phyloP scores from a whole-genome alignment of 352 stramenopile species.

The Pythium folliculosum region DNA sequence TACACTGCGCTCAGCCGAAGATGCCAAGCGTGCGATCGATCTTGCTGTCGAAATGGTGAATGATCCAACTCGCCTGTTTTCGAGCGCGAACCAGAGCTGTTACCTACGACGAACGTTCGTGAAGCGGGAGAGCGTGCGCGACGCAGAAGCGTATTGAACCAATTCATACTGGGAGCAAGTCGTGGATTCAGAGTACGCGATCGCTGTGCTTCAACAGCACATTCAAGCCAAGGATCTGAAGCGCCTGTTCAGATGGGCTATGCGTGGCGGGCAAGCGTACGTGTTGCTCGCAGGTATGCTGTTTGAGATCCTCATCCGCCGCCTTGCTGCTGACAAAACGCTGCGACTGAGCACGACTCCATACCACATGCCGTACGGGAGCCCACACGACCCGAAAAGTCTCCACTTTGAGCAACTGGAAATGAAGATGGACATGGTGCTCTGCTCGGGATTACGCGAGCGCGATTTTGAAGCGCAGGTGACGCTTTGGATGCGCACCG shows the following conservation, averaged over 20 bases:
- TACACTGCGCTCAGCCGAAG: background rate
- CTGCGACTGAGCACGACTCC: slow-evolving; percentile 15
- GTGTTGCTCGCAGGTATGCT: slow-evolving; percentile 1
- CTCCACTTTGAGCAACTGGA: background rate
- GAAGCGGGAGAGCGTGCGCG: background rate
- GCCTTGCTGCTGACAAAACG: slow-evolving; percentile 16
- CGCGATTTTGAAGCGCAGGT: slow-evolving; percentile 15
- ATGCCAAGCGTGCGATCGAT: background rate
- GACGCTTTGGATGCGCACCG: slow-evolving; percentile 9
- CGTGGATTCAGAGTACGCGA: background rate
- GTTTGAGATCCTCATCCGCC: slow-evolving; percentile 4
- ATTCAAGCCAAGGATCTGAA: background rate
- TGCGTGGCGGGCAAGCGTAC: background rate
- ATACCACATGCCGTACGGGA: slow-evolving; percentile 18
- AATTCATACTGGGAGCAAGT: background rate
- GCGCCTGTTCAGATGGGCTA: slow-evolving; percentile 5
- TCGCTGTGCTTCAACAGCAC: background rate
- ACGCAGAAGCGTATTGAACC: background rate
- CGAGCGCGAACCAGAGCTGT: background rate
- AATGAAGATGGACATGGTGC: background rate
- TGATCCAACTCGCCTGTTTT: background rate
- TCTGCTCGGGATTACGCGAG: background rate
- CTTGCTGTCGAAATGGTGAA: background rate
- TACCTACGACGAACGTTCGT: slow-evolving; percentile 4
- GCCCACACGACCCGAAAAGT: background rate